Base-by-base conservation (phyloP, 1,284 basidiomycete species). In the Papiliotrema laurentii region DNA sequence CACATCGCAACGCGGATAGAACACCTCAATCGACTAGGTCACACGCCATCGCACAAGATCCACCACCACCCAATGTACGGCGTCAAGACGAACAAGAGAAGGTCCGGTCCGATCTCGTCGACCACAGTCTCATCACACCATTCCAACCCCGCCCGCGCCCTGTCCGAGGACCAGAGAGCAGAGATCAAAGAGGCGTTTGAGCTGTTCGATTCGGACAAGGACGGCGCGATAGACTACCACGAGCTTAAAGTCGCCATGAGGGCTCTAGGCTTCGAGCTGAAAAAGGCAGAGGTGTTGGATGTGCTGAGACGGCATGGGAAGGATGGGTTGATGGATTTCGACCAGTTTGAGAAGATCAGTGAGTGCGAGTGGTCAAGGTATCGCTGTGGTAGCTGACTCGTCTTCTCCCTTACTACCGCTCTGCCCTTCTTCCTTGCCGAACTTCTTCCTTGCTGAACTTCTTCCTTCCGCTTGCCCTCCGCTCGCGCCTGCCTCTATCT, bases 121-220 rank as follows among this genome's bases (percentile, higher is more conserved):
- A 7, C 34, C 9, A 10, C 34, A 18, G 14, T 18, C 9, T 18
- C 34, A 50, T 45, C 37, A 51, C 50, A 18, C 35, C 55, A 13
- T 58, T 14, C 19, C 7, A 14, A 16, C 16, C 42, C 36, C 18
- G 19, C 6, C 5, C 36, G 30, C 4, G 28, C 28, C 85, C 82
- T 97, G 36, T 84, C 86, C 2, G 93, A 97, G 50, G 93, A 97
- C 70, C 93, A 97, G 72, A 88, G 90, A 63, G 86, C 91, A 66
- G 94, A 99, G 76, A 96, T 98, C 61, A 92, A 92, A 70, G 96
- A 99, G 69, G 96, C 96, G 0, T 99, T 99, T 68, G 93, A 97
- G 73, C 83, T 98, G 49, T 99, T 99, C 69, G 96, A 98, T 76
- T 90, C 91, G 28, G 94, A 98, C 80, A 97, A 97, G 78, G 94